Conservation (phyloP, 345 rosid species). For the Passiflora organensis region DNA sequence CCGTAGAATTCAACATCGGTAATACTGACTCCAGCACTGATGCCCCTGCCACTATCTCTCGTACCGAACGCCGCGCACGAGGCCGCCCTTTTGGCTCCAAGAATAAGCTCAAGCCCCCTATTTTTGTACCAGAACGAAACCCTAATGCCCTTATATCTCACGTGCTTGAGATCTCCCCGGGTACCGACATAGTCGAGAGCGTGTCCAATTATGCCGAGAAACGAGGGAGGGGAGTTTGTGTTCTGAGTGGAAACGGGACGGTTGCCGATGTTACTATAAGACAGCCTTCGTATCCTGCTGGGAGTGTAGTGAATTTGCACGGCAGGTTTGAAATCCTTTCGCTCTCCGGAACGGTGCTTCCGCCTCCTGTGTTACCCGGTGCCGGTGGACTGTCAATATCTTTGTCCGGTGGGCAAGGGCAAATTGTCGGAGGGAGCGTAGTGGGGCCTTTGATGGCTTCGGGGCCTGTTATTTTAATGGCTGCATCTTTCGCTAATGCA, state of each 20-base stretch:
- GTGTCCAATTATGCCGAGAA: background rate
- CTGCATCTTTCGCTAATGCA: conserved; percentile 73
- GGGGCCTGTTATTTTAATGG: conserved; percentile 64
- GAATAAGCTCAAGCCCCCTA: conserved; percentile 70
- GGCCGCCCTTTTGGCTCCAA: conserved; percentile 83
- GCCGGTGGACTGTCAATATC: conserved; percentile 71
- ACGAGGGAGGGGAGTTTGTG: background rate
- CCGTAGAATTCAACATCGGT: conserved; percentile 6
- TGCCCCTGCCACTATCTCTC: conserved; percentile 7
- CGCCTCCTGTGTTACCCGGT: conserved; percentile 76
- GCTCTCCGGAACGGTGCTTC: conserved; percentile 70
- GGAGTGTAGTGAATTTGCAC: conserved; percentile 63
- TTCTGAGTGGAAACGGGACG: conserved; percentile 51
- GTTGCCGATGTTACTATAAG: conserved; percentile 58
- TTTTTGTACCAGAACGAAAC: conserved; percentile 63
- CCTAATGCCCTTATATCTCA: conserved; percentile 23
- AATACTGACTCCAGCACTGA: no score
- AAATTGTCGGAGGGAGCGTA: conserved; percentile 72
- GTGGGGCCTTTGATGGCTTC: conserved; percentile 61
- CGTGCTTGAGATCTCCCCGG: background rate
- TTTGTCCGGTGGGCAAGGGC: conserved; percentile 72
- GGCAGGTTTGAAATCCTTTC: conserved; percentile 83
- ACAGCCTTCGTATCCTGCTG: conserved; percentile 55
- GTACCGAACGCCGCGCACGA: conserved; percentile 52
- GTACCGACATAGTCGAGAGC: background rate